Evolutionary conservation across 495 filamentous ascomycete genomes (phyloP), one percentile per base, ranked within the genome.

Genomic region (Penicillium malachiteum): DNA sequence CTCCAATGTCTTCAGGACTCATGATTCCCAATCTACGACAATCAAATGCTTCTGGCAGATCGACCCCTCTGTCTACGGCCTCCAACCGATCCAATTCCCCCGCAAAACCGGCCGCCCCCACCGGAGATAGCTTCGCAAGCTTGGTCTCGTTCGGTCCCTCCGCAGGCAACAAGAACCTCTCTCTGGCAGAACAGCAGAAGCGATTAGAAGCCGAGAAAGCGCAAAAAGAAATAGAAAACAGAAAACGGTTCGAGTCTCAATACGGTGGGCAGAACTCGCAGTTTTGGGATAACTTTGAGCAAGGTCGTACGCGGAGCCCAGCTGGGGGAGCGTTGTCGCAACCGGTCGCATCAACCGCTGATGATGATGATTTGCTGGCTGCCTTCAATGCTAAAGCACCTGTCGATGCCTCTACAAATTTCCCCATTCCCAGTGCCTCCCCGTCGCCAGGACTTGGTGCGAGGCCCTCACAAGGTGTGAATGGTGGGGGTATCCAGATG

Each of bases 91-190:
- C 73, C 59, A 67, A 67, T 60, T 71, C 69, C 30, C 76, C 78
- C 16, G 78, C 84, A 1, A 83, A 85, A 59, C 62, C 82, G 5
- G 65, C 83, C 6, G 87, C 87, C 35, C 81, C 87, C 2, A 77
- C 81, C 5, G 81, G 81, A 50, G 93, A 97, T 68, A 95, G 89
- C 76, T 98, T 98, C 67, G 88, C 92, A 57, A 91, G 88, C 63
- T 78, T 98, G 16, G 87, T 97, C 17, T 87, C 84, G 41, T 90
- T 93, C 55, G 84, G 83, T 44, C 72, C 83, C 11, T 78, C 84
- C n/a, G 88, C 88, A 60, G 63, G 77, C 30, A 71, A 71, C 43
- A 85, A 81, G 67, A 92, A 86, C 55, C 74, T 96, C 0, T 89
- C 87, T 2, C 79, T 98, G 6, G 81, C 87, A 52, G 91, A 97